Evolutionary conservation across 257 asterid genomes (phyloP).

Genomic region (Coffea canephora): DNA sequence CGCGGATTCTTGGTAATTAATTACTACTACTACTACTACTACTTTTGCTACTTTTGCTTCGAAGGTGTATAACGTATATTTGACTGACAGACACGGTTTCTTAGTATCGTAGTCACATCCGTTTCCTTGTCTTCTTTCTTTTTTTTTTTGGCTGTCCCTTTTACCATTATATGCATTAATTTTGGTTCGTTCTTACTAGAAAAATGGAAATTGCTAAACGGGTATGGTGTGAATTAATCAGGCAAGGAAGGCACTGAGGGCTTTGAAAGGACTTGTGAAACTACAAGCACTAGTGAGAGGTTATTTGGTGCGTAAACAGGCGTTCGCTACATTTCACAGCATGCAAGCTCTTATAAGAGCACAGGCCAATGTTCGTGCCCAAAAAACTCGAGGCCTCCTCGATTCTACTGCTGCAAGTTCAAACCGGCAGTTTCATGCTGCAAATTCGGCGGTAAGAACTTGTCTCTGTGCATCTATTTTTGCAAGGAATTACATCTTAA

Average conservation of each 20-base stretch:
- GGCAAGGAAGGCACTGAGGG: conserved; percentile 89
- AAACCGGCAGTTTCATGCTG: conserved; percentile 33
- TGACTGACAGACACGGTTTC: background rate
- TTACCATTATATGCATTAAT: background rate
- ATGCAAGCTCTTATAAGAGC: conserved; percentile 89
- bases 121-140: background rate
- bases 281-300: conserved; percentile 79
- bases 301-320: conserved; percentile 68
- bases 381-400: conserved; percentile 32
- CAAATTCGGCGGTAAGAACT: conserved; percentile 42
- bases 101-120: background rate
- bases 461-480: background rate
- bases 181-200: background rate
- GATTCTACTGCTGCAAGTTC: conserved; percentile 13
- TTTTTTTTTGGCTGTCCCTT: no score
- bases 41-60: background rate
- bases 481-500: background rate
- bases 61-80: background rate
- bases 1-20: conserved; percentile 67
- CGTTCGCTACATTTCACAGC: conserved; percentile 65
- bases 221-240: conserved; percentile 14
- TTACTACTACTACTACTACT: background rate
- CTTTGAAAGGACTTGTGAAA: conserved; percentile 78
- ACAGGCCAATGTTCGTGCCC: conserved; percentile 75
- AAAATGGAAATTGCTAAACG: background rate